Evolutionary conservation across 148 eudicot genomes (phyloP), one percentile per base, ranked within the genome.

Genomic region (Talinum fruticosum): DNA sequence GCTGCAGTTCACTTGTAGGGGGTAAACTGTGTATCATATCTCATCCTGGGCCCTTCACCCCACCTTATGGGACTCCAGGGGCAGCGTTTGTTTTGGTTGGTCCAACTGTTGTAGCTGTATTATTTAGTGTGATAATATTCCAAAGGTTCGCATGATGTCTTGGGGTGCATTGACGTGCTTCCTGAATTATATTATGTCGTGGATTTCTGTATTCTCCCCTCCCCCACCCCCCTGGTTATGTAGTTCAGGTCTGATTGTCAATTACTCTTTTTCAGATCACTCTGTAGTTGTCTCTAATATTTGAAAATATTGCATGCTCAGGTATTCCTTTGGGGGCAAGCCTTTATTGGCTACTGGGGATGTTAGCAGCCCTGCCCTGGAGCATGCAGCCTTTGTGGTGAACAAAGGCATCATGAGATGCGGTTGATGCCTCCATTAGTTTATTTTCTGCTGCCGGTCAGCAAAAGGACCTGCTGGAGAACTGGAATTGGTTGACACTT

Each of bases 401-500:
- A 81, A 73, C 57, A 85, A 73, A 87, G 93, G 84, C 87, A 89
- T 57, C 91, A 83, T 61, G 99, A 96, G 82, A 82, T 96, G 94
- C 99, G 93, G 85, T 83, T 96, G 68, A 91, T 96, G 97, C 89
- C 97, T 26, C 89, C 97, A 34, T 45, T 93, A 78, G 81, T 93
- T 76, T 90, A 92, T 85, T 96, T 88, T 82, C 84, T 93, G 44
- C 88, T 62, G 72, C 24, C 74, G 86, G 76, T 73, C 66, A 53
- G 77, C 82, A 82, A 68, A 88, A 82, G 74, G 74, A 76, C 66
- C 79, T 86, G 71, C 32, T 89, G 74, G 90, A 93, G 78, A 83
- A 86, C 81, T 93, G 97, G 93, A 81, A 84, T 83, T 95, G 99
- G 99, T 82, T 93, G 89, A 95, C 97, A 32, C 79, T 95, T 74